A percentile compares a stretch with the other conserved stretches of the same genome.
Conservation (phyloP, 164 flowering plant genomes). For the Vitis riparia region DNA sequence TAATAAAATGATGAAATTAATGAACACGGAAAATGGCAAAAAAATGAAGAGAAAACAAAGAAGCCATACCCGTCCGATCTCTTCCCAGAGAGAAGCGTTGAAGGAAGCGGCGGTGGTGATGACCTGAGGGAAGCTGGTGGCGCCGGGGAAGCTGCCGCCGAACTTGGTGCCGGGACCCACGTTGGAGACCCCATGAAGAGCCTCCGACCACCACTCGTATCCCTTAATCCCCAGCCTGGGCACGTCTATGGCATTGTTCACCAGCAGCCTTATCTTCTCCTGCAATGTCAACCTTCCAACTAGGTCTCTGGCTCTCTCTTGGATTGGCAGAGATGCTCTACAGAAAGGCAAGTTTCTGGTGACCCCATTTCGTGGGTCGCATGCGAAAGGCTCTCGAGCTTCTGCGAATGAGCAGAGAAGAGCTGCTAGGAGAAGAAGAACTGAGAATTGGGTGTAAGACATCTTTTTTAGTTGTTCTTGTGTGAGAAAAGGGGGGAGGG, state of each 20-base stretch:
- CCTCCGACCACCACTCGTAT: conserved; percentile 84
- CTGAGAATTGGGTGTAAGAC: conserved; percentile 1
- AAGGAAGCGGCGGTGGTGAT: conserved; percentile 73
- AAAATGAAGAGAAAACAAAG: too few species aligned
- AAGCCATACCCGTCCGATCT: conserved; percentile 55
- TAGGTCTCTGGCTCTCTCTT: conserved; percentile 47
- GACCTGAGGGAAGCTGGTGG: conserved; percentile 79
- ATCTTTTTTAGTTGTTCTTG: conserved; percentile 1
- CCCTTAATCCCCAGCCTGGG: conserved; percentile 56
- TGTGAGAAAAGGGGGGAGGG: neutral
- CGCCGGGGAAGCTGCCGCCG: conserved; percentile 55
- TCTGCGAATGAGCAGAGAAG: neutral
- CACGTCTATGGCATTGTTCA: conserved; percentile 57
- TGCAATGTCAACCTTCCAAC: conserved; percentile 44
- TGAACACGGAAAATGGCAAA: too few species aligned
- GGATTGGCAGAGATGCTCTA: conserved; percentile 28
- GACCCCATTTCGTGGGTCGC: conserved; percentile 43
- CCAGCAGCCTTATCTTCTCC: conserved; percentile 52
- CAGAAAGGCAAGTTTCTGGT: conserved; percentile 47
- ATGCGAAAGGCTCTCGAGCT: conserved; percentile 52
- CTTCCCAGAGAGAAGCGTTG: conserved; percentile 55
- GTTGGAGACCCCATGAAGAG: conserved; percentile 61
- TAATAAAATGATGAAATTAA: too few species aligned
- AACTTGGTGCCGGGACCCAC: conserved; percentile 59
- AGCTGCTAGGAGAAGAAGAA: neutral